These are phyloP conservation scores for Cymbopogon flexuosus DNA, from an alignment of 202 grass and related monocot genomes.

Conservation along the genomic window DNA sequence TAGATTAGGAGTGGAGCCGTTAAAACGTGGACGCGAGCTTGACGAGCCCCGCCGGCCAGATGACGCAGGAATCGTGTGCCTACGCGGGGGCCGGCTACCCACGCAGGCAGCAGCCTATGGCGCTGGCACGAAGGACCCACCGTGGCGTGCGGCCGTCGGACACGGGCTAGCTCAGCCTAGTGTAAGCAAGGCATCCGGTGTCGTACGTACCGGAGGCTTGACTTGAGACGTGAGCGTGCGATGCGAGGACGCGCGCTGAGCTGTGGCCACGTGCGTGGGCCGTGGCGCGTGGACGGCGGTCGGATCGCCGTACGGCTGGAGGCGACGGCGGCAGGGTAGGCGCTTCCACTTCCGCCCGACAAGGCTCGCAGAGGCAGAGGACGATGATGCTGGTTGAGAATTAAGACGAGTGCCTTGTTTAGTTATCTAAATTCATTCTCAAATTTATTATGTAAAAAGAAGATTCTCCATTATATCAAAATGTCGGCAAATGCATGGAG, in stretches of 20 bases:
- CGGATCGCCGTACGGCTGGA: neutral
- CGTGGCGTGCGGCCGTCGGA: neutral
- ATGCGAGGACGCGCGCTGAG: constrained; percentile 14
- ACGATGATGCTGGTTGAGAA: neutral
- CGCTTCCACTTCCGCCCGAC: neutral
- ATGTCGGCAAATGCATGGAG: no score
- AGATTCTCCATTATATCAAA: no score
- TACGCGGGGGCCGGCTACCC: neutral
- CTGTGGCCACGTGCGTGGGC: constrained; percentile 30
- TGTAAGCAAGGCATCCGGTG: constrained; percentile 23
- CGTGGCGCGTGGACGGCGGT: neutral
- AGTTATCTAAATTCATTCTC: no score
- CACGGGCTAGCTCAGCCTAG: neutral
- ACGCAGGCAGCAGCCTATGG: no score
- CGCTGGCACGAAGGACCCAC: no score
- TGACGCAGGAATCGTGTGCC: constrained; percentile 1
- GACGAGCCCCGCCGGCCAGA: neutral
- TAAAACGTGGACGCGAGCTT: neutral
- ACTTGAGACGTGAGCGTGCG: neutral
- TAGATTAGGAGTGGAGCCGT: neutral
- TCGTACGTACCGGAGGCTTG: neutral
- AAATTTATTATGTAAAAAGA: no score
- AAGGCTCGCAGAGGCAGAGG: neutral
- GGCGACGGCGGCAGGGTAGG: neutral
- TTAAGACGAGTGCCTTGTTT: no score